Evolutionary conservation across 331 rosid species (phyloP), one percentile per base, ranked within the genome.

Genomic region (Acacia pycnantha): DNA sequence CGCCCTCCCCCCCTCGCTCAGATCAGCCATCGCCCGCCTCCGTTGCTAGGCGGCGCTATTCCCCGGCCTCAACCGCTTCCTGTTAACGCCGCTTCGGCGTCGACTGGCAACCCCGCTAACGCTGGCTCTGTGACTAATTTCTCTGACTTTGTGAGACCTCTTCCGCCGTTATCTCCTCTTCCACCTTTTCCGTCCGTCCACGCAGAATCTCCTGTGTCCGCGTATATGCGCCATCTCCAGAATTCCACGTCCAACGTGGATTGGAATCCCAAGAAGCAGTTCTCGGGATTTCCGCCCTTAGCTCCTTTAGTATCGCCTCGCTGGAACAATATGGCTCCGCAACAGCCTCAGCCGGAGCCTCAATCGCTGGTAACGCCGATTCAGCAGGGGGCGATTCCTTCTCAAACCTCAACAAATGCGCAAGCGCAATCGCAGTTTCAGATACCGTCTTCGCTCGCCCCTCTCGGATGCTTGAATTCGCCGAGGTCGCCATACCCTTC

Each of bases 1-100:
- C 92, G 97, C 15, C 97, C 97, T 75, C 94, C 97, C 24, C 97
- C 97, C 18, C 88, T 91, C 21, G 87, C 78, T 13, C 90, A 88
- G 31, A 70, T 91, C 51, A 70, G 58, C 86, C 79, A 84, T 73
- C 92, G 90, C 19, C 93, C 91, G 0, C 85, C 87, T 47, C 56
- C 90, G 21, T 21, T 84, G 72, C 83, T 84, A 16, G 83, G 82
- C 59, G 35, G 64, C 84, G 85, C 77, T 43, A 48, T 74, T 11
- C 85, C 79, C 27, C 81, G 75, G 16, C 90, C 85, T 47, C 87
- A 71, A 3, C 85, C 33, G 4, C 77, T 80, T 4, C 5, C 67
- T 1, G 13, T 62, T 15, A 18, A 18, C 65, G 76, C 73, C 0
- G 19, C 74, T 21, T 11, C 29, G 43, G 5, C 50, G 15, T 21